Evolutionary conservation across 345 rosid species (phyloP).

Genomic region (Aegle marmelos): DNA sequence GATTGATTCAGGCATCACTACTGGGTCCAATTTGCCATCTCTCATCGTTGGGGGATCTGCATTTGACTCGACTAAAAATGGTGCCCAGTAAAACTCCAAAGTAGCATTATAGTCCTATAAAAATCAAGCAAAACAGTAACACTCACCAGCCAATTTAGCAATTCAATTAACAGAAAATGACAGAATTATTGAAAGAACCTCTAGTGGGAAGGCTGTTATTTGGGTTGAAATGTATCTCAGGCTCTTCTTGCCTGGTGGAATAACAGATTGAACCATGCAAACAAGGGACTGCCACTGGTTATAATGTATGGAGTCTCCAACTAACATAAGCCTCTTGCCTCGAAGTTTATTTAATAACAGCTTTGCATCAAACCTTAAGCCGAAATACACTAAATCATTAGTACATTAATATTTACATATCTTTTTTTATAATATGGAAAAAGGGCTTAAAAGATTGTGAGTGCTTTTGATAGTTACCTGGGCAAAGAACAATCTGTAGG

Average conservation of each 20-base stretch:
- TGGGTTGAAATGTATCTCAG: conserved; percentile 32
- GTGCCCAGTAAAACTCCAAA: conserved; percentile 67
- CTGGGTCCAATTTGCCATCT: conserved; percentile 41
- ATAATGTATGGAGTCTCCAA: conserved; percentile 64
- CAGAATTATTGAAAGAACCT: conserved; percentile 30
- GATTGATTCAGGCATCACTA: conserved; percentile 52
- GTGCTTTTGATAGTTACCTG: conserved; percentile 33
- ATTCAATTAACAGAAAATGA: not conserved
- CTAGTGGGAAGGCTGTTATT: conserved; percentile 27
- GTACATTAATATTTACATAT: not conserved
- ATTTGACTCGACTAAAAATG: conserved; percentile 61
- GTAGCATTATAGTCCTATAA: conserved; percentile 56
- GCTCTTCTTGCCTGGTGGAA: conserved; percentile 37
- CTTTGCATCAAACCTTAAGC: conserved; percentile 47
- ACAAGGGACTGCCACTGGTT: conserved; percentile 72
- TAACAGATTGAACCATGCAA: conserved; percentile 56
- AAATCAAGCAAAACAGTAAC: not conserved
- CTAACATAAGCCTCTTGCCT: conserved; percentile 63
- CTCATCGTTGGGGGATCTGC: conserved; percentile 50
- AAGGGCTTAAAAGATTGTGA: not conserved
- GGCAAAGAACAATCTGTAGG: conserved; percentile 87
- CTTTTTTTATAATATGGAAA: not conserved
- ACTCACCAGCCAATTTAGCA: not conserved
- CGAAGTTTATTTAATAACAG: conserved; percentile 51
- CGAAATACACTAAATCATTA: not conserved